Conservation (phyloP, 768 basidiomycete genomes). For the Mycena indigotica region DNA sequence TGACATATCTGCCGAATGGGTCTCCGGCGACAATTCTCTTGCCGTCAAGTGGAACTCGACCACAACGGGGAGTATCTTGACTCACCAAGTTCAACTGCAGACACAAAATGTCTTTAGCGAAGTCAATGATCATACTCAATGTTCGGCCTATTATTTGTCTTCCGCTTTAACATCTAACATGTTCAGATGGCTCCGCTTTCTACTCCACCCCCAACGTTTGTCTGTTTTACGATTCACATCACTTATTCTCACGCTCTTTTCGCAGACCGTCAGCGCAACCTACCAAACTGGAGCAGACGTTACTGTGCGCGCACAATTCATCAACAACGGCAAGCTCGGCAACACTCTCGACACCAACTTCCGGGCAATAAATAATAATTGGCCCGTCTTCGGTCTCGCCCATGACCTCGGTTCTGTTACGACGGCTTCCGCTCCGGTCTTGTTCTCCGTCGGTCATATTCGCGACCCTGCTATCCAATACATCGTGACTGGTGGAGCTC, state of each 20-base stretch:
- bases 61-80: conserved; percentile 46
- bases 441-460: conserved; percentile 51
- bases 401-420: conserved; percentile 55
- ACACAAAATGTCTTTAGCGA: conserved; percentile 50
- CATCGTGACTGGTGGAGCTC: conserved; percentile 40
- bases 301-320: conserved; percentile 60
- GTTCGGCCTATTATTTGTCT: conserved; percentile 36
- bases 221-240: no score
- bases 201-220: conserved; percentile 53
- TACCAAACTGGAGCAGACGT: conserved; percentile 61
- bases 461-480: conserved; percentile 54
- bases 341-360: conserved; percentile 59
- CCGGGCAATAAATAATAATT: conserved; percentile 57
- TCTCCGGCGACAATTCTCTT: conserved; percentile 49
- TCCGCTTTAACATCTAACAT: neutral
- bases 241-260: no score
- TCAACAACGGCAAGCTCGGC: conserved; percentile 53
- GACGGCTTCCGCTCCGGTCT: conserved; percentile 35
- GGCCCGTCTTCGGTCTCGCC: conserved; percentile 66
- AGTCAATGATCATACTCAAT: conserved; percentile 60
- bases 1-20: conserved; percentile 62
- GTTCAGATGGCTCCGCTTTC: conserved; percentile 63
- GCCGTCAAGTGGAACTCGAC: conserved; percentile 59
- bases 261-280: conserved; percentile 48
- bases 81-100: conserved; percentile 59